Evolutionary conservation across 164 flowering plant species (phyloP), one percentile per base, ranked within the genome.

Genomic region (Chimonanthus praecox): DNA sequence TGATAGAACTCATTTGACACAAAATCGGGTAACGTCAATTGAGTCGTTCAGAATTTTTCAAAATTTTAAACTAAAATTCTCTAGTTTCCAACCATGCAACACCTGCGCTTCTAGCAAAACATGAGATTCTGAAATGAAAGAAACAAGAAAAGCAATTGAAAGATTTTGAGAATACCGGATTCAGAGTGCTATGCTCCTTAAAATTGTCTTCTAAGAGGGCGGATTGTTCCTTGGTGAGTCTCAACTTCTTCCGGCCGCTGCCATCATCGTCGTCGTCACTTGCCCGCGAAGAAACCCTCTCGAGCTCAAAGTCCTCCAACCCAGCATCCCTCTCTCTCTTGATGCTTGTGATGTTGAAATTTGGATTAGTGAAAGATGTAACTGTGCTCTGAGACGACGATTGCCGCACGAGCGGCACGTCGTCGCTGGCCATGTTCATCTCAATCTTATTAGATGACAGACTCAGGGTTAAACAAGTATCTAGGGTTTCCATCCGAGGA

Each of bases 181-280:
- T 91, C 58, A 93, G 97, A 79, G 95, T 93, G 76, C 86, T 88
- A 73, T 90, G 94, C 45, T 81, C 88, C 68, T 90, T 93, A 84
- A 93, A 93, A 82, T 90, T 91, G 48, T 93, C 94, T 75, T 93
- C 98, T 13, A 93, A 72, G 69, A 93, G 86, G 20, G 92, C 89
- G 69, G 98, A 91, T 72, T 93, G 97, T 20, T 88, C 90, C 68
- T 93, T 93, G 62, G 88, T 93, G 70, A 93, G 92, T 76, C 97
- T 76, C 50, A 93, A 95, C 72, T 91, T 93, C 84, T 91, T 93
- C 77, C 94, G 86, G 0, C 83, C 84, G 72, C 80, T 84, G 71
- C 83, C 89, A 67, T 91, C 94, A 51, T 91, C 95, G 66, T 90
- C 97, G 78, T 91, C 97, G 74, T 91, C 94, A 69, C 92, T 87